phyloP scores from a whole-genome alignment of 1,139 yeast genomes.

The Pichia sp. region DNA sequence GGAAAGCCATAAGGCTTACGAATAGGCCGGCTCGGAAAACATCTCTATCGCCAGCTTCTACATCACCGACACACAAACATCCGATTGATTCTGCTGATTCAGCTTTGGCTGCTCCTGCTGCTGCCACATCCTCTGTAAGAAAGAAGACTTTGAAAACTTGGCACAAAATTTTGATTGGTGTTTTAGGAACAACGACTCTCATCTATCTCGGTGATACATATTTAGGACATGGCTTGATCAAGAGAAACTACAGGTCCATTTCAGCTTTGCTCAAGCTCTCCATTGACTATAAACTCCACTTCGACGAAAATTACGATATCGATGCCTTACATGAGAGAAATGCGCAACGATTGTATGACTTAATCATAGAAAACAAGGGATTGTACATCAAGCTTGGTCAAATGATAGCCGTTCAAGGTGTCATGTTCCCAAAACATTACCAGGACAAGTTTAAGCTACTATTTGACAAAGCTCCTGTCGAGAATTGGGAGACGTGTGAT shows the following conservation, averaged over 20 bases:
- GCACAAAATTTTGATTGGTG: slow-evolving; percentile 14
- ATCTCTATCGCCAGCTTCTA: not conserved
- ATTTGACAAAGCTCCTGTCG: slow-evolving; percentile 71
- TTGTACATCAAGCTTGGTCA: slow-evolving; percentile 74
- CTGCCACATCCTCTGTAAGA: not conserved
- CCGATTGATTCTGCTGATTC: not conserved
- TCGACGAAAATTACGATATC: slow-evolving; percentile 41
- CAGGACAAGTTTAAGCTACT: slow-evolving; percentile 52
- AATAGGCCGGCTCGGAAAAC: slow-evolving; percentile 10
- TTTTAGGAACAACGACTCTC: slow-evolving; percentile 19
- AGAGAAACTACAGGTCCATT: slow-evolving; percentile 52
- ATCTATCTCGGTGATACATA: slow-evolving; percentile 40
- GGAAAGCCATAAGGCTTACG: slow-evolving; percentile 12
- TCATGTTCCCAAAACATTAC: slow-evolving; percentile 59
- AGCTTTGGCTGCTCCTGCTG: not conserved
- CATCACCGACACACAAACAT: not conserved
- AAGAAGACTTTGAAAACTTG: slow-evolving; percentile 5
- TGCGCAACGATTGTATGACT: slow-evolving; percentile 50
- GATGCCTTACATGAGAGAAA: slow-evolving; percentile 57
- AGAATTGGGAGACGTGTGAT: slow-evolving; percentile 55
- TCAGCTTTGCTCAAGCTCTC: slow-evolving; percentile 51
- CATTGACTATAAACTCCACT: slow-evolving; percentile 52
- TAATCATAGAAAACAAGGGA: slow-evolving; percentile 61
- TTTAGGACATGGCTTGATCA: slow-evolving; percentile 45
- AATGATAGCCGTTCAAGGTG: slow-evolving; percentile 69